These are phyloP conservation scores for Hibiscus trionum DNA, from an alignment of 345 rosid species.

Conservation along the genomic window DNA sequence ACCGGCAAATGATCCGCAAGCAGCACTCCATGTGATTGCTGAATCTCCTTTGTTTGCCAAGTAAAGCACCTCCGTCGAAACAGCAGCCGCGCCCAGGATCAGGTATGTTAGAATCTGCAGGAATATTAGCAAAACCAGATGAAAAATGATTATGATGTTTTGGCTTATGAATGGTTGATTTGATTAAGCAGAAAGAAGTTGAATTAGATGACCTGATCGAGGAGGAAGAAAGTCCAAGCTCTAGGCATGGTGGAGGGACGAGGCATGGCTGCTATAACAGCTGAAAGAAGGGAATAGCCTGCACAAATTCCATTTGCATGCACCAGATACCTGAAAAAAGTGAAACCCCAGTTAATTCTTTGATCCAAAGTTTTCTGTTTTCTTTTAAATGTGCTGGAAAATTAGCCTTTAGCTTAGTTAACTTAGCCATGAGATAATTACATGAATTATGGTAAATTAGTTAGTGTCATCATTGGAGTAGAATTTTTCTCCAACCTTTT, in stretches of 20 bases:
- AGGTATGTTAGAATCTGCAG: conserved; percentile 39
- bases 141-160: not conserved
- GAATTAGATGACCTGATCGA: conserved; percentile 55
- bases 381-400: too few relatives aligned
- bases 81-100: conserved; percentile 65
- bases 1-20: conserved; percentile 47
- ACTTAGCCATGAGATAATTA: too few relatives aligned
- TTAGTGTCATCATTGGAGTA: too few relatives aligned
- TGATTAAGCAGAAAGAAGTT: not conserved
- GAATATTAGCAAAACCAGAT: not conserved
- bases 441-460: too few relatives aligned
- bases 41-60: conserved; percentile 62
- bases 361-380: too few relatives aligned
- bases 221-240: conserved; percentile 87
- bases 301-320: conserved; percentile 97
- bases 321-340: conserved; percentile 62
- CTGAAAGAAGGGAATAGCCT: conserved; percentile 85
- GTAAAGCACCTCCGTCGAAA: conserved; percentile 61
- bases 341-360: not conserved
- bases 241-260: conserved; percentile 54
- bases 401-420: too few relatives aligned
- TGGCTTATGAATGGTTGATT: not conserved
- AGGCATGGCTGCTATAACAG: conserved; percentile 63
- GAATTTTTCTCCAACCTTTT: too few relatives aligned
- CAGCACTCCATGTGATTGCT: conserved; percentile 63